These are phyloP conservation scores for Colletotrichum higginsianum DNA, from an alignment of 2,329 filamentous ascomycete species.

Conservation along the genomic window DNA sequence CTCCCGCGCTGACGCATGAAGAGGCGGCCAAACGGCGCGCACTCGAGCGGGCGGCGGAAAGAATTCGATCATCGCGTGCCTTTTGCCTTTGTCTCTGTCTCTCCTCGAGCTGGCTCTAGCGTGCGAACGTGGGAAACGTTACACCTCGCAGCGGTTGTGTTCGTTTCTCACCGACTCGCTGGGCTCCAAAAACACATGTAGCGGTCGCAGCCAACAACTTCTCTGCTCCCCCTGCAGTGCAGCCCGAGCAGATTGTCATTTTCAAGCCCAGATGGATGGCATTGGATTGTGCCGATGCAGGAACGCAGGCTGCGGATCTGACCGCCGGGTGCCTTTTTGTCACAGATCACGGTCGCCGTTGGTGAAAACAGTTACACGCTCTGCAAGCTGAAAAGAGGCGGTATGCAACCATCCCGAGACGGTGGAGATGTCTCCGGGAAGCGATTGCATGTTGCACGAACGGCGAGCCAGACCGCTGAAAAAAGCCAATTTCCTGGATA, in stretches of 20 bases:
- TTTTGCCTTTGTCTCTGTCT: not conserved
- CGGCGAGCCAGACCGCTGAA: not conserved
- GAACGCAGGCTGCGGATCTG: constrained; percentile 3
- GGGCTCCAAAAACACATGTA: not conserved
- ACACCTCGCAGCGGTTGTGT: constrained; percentile 25
- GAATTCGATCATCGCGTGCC: not conserved
- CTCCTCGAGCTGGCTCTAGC: not conserved
- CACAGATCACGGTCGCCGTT: not conserved
- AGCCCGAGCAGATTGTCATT: not conserved
- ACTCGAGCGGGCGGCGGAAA: not conserved
- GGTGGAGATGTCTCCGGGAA: not conserved
- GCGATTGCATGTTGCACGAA: not conserved
- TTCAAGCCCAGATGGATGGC: not conserved
- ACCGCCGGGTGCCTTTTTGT: constrained; percentile 5
- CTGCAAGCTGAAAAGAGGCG: not conserved
- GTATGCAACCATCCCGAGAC: not conserved
- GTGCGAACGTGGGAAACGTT: constrained; percentile 25
- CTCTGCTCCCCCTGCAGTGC: not conserved
- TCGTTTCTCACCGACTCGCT: constrained; percentile 26
- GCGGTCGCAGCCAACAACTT: not conserved
- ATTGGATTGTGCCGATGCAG: not conserved
- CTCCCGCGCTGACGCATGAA: not conserved
- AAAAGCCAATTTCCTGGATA: too few relatives aligned
- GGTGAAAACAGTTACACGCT: not conserved
- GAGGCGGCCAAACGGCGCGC: not conserved